Percentiles rank a stretch among this genome's conserved stretches.
These are phyloP conservation scores for Pseudonitzschia pungens DNA, from an alignment of 108 stramenopile genomes.

Conservation along the genomic window DNA sequence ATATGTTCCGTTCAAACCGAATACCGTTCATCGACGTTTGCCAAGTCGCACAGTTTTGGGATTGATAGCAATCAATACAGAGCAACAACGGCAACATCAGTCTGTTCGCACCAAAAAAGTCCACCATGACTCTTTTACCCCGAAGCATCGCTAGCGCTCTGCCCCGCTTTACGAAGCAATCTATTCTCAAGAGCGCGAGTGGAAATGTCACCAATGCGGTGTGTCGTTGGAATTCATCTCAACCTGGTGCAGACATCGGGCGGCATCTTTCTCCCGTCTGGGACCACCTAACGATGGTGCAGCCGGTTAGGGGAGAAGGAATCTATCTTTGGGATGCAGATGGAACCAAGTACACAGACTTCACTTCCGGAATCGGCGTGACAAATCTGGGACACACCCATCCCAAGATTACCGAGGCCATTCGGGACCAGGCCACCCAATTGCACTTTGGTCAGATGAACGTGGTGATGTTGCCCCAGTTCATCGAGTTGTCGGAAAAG, in stretches of 20 bases:
- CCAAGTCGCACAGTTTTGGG: too few relatives aligned
- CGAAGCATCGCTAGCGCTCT: neutral
- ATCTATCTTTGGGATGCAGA: constrained; percentile 22
- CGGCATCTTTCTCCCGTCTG: constrained; percentile 16
- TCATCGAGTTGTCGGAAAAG: constrained; percentile 56
- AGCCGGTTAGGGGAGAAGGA: constrained; percentile 11
- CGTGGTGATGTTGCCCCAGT: constrained; percentile 49
- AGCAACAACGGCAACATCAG: neutral
- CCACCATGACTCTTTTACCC: neutral
- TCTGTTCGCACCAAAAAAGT: too few relatives aligned
- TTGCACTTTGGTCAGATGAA: constrained; percentile 53
- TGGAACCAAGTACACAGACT: constrained; percentile 41
- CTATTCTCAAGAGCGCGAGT: neutral
- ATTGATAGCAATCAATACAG: neutral
- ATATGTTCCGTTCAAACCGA: too few relatives aligned
- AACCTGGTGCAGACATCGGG: neutral
- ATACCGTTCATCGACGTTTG: too few relatives aligned
- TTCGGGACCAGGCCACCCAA: constrained; percentile 58
- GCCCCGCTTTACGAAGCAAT: neutral
- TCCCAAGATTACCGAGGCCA: constrained; percentile 59
- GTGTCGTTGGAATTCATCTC: neutral
- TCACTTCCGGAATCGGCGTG: constrained; percentile 76
- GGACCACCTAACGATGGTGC: constrained; percentile 16
- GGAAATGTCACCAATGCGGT: neutral
- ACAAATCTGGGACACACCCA: constrained; percentile 72